Base-by-base conservation (phyloP, 225 moss, liverwort and hornwort species). In the Polytrichum formosum region DNA sequence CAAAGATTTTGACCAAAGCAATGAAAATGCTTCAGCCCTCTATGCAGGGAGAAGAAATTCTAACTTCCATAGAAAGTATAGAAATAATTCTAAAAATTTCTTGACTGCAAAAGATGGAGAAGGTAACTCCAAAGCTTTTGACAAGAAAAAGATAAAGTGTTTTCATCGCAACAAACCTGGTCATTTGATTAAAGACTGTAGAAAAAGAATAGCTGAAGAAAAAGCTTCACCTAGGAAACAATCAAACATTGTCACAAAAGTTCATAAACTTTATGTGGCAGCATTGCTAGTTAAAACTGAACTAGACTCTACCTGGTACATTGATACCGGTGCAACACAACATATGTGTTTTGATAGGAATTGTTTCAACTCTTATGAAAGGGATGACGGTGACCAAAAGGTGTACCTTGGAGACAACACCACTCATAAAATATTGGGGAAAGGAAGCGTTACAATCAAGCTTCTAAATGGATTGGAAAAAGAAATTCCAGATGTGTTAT, bases 91-190 rank as follows among this genome's bases (percentile, higher is more conserved):
- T 35, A 18, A 65, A 16, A 35, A 0, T 18, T 30, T 35, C 20
- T 65, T 65, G 29, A 18, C n/a, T 31, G 7, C 63, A 64, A 64
- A 64, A 9, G 25, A 26, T 10, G 60, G 60, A 21, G 25, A 64
- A 33, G 18, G 18, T 2, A 65, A 56, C 53, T 54, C 25, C 31
- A 33, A 30, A 61, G 19, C 33, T 33, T 65, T 65, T 65, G 16
- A 55, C 1, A 56, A 9, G 6, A 67, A 35, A 28, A 8, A 20
- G 1, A 31, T 67, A 18, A 66, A 56, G 1, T 56, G 66, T 5
- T 74, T 74, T 30, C 60, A 67, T 55, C 67, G 56, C 23, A 74
- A 74, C 18, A 74, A 74, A 1, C 18, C 23, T 26, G 73, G 73
- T 8, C 73, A 73, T 9, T 26, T 73, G 53, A 73, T 73, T 26